A percentile compares a stretch with the other conserved stretches of the same genome.
phyloP scores from a whole-genome alignment of 2,329 filamentous ascomycete species.

The Fonsecaea pugnacius region DNA sequence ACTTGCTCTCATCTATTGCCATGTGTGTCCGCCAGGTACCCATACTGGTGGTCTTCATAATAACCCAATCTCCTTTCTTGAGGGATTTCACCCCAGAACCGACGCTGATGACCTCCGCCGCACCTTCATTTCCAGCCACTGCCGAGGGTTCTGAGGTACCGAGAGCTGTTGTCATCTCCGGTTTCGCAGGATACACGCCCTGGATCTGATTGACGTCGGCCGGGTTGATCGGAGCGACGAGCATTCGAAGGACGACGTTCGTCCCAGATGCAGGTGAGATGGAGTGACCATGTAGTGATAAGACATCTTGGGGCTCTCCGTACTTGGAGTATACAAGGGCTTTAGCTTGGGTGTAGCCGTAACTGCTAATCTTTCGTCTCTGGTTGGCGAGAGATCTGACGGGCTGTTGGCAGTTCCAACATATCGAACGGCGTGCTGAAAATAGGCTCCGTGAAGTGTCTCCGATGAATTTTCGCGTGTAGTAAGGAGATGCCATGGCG shows the following conservation, averaged over 20 bases:
- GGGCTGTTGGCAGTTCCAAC: constrained; percentile 11
- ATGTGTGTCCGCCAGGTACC: constrained; percentile 96
- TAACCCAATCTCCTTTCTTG: constrained; percentile 85
- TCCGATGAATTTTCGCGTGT: not conserved
- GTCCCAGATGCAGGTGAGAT: constrained; percentile 60
- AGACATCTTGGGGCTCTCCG: constrained; percentile 55
- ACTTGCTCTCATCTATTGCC: constrained; percentile 62
- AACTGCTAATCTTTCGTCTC: constrained; percentile 50
- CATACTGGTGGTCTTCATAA: constrained; percentile 79
- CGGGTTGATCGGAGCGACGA: constrained; percentile 92
- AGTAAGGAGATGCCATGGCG: not conserved
- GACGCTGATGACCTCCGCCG: constrained; percentile 80
- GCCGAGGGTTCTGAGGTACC: constrained; percentile 77
- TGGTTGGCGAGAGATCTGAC: constrained; percentile 1
- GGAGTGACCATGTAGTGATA: constrained; percentile 55
- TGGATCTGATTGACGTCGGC: constrained; percentile 98
- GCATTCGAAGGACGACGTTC: constrained; percentile 78
- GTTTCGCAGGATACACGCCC: constrained; percentile 89
- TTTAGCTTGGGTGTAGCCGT: constrained; percentile 57
- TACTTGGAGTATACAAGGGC: constrained; percentile 55
- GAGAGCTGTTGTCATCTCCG: constrained; percentile 73
- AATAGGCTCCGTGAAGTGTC: constrained; percentile 11
- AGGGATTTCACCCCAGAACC: constrained; percentile 67
- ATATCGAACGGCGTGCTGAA: constrained; percentile 13
- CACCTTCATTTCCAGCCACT: constrained; percentile 86